These are phyloP conservation scores for Cardamine chenopodiifolia DNA, from an alignment of 345 rosid species.

Conservation along the genomic window DNA sequence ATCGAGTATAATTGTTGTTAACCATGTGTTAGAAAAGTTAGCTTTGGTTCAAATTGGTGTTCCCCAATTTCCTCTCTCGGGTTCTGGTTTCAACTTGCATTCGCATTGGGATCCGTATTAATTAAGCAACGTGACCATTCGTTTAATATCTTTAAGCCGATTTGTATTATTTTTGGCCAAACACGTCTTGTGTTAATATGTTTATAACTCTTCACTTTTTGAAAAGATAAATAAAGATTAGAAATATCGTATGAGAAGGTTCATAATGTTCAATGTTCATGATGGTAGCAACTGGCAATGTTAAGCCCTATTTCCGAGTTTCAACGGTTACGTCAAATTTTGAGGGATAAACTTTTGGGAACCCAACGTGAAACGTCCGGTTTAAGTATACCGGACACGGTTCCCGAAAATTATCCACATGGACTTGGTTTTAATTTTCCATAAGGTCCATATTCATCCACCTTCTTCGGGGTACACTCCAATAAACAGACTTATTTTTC, in stretches of 20 bases:
- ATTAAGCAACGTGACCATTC: conserved; percentile 26
- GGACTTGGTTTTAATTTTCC: conserved; percentile 29
- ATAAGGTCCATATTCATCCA: conserved; percentile 39
- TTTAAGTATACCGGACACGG: conserved; percentile 46
- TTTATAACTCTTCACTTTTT: not conserved
- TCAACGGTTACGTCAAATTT: conserved; percentile 19
- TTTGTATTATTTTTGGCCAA: not conserved
- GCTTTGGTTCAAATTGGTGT: conserved; percentile 12
- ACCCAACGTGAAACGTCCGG: conserved; percentile 35
- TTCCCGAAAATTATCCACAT: conserved; percentile 39
- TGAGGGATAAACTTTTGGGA: conserved; percentile 30
- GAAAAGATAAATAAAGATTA: not conserved
- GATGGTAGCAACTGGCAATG: conserved; percentile 30
- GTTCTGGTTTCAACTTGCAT: conserved; percentile 32
- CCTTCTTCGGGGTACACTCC: conserved; percentile 19
- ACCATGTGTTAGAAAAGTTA: not conserved
- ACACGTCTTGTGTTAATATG: not conserved
- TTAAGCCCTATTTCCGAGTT: not conserved
- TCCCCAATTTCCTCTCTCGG: conserved; percentile 29
- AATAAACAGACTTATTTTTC: not conserved
- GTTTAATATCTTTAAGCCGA: not conserved
- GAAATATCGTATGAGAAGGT: not conserved
- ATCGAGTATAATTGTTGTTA: not conserved
- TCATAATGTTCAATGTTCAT: conserved; percentile 23
- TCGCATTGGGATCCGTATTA: conserved; percentile 33